phyloP scores from a whole-genome alignment of 371 early-diverging fungal species.

The Rhizomucor pusillus region DNA sequence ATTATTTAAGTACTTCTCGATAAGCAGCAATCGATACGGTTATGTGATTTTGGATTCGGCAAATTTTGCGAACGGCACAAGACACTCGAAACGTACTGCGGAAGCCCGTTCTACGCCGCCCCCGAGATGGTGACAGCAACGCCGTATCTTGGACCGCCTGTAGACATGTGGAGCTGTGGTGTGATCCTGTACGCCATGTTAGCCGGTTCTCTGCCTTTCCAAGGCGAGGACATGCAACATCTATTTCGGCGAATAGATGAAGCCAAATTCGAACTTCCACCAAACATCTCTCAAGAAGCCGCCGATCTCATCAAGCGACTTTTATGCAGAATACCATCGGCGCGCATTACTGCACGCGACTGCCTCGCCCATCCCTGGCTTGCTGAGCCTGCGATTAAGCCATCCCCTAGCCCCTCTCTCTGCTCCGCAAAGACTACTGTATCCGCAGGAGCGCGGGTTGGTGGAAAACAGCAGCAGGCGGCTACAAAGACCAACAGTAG shows the following conservation, averaged over 20 bases:
- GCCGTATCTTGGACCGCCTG: conserved; percentile 72
- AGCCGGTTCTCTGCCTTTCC: conserved; percentile 78
- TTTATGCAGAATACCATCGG: conserved; percentile 53
- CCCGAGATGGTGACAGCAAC: conserved; percentile 81
- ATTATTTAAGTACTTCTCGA: conserved; percentile 65
- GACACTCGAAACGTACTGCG: conserved; percentile 91
- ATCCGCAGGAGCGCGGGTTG: not conserved
- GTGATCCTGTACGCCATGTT: conserved; percentile 75
- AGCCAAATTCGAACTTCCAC: conserved; percentile 54
- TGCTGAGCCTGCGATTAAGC: not conserved
- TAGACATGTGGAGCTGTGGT: conserved; percentile 81
- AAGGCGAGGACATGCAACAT: conserved; percentile 74
- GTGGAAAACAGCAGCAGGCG: not conserved
- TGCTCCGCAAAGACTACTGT: not conserved
- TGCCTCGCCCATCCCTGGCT: conserved; percentile 82
- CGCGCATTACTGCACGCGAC: conserved; percentile 73
- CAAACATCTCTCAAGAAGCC: conserved; percentile 36
- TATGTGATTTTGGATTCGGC: conserved; percentile 97
- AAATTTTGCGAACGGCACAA: conserved; percentile 83
- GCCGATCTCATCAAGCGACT: conserved; percentile 54
- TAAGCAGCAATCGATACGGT: conserved; percentile 61
- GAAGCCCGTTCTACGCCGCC: conserved; percentile 90
- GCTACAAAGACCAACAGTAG: conserved; percentile 1
- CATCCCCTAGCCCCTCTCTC: not conserved
- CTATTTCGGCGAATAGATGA: conserved; percentile 66